Conservation (phyloP, 2,329 filamentous ascomycete species). For the Coleophoma cylindrospora region DNA sequence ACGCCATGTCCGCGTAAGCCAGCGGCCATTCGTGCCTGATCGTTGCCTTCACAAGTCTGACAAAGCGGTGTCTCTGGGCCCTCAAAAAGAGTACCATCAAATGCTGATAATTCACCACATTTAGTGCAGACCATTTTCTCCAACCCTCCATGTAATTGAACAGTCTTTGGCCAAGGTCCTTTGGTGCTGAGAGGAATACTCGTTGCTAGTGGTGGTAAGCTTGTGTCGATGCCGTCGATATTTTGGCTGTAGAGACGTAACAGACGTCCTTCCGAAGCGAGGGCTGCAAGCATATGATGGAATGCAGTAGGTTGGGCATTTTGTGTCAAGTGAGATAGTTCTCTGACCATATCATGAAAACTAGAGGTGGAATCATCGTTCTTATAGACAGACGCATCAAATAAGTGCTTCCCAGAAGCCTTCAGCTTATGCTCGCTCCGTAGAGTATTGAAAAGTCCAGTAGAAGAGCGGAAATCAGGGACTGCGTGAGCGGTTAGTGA, state of each 20-base stretch:
- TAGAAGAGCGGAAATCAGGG: constrained; percentile 91
- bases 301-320: constrained; percentile 79
- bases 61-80: constrained; percentile 82
- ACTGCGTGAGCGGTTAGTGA: constrained; percentile 47
- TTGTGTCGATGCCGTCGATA: constrained; percentile 90
- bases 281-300: constrained; percentile 86
- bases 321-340: constrained; percentile 74
- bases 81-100: constrained; percentile 75
- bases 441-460: constrained; percentile 81
- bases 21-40: constrained; percentile 69
- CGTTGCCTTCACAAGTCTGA: constrained; percentile 65
- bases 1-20: constrained; percentile 93
- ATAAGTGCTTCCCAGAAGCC: constrained; percentile 88
- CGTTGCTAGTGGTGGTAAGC: constrained; percentile 73
- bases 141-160: constrained; percentile 90
- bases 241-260: constrained; percentile 94
- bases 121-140: constrained; percentile 97
- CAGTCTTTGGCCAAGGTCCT: constrained; percentile 86
- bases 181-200: constrained; percentile 75
- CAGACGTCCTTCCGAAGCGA: constrained; percentile 81
- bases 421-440: constrained; percentile 87
- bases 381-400: constrained; percentile 96
- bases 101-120: constrained; percentile 71
- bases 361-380: constrained; percentile 82
- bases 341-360: constrained; percentile 95